Evolutionary conservation across 768 basidiomycete species (phyloP).

Genomic region (Tricholoma furcatifolium): DNA sequence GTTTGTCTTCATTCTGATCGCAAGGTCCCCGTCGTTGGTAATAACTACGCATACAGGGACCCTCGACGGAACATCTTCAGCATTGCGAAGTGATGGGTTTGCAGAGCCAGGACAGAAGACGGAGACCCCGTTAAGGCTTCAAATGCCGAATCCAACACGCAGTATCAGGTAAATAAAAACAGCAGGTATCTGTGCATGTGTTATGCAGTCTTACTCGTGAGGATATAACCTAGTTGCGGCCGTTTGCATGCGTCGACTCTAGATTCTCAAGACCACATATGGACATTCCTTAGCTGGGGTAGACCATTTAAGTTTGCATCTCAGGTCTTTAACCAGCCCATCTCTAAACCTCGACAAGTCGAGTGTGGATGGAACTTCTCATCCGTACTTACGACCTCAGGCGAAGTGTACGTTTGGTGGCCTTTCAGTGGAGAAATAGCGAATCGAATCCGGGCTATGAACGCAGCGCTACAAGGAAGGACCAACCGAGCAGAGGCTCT

Average conservation of each 20-base stretch:
- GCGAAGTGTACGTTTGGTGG: conserved; percentile 77
- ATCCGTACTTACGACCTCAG: conserved; percentile 68
- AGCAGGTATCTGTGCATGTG: neutral
- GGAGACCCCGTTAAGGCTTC: conserved; percentile 52
- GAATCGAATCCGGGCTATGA: conserved; percentile 33
- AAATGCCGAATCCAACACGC: conserved; percentile 56
- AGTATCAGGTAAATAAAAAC: conserved; percentile 65
- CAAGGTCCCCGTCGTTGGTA: neutral
- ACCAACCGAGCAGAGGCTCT: conserved; percentile 33
- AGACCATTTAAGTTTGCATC: conserved; percentile 66
- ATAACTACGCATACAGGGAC: conserved; percentile 45
- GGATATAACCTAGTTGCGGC: conserved; percentile 57
- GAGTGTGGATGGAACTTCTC: conserved; percentile 84
- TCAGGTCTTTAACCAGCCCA: conserved; percentile 43
- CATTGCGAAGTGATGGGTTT: conserved; percentile 53
- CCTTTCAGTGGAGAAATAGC: conserved; percentile 49
- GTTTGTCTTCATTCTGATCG: conserved; percentile 33
- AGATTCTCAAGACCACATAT: conserved; percentile 58
- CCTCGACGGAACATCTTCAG: conserved; percentile 44
- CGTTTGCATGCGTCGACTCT: conserved; percentile 69
- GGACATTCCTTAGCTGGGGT: conserved; percentile 80
- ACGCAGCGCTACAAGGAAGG: conserved; percentile 45
- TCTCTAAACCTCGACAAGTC: conserved; percentile 50
- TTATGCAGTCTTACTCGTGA: neutral
- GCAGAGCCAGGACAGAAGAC: conserved; percentile 52